These are phyloP conservation scores for Alternaria ethzedia DNA, from an alignment of 2,329 filamentous ascomycete genomes.

Conservation along the genomic window DNA sequence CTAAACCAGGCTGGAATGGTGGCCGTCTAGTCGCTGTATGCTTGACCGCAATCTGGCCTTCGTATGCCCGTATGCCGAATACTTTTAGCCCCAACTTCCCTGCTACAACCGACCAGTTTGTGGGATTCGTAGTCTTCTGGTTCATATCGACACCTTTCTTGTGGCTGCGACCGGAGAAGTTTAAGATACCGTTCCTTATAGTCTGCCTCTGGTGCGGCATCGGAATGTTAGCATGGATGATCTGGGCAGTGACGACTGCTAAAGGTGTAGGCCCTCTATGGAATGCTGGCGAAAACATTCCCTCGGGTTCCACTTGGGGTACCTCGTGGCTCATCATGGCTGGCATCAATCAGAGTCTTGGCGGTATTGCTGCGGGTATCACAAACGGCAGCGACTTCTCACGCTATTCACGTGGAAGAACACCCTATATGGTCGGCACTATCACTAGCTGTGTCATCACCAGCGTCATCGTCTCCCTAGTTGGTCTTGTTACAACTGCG, in stretches of 20 bases:
- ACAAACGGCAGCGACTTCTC: constrained; percentile 55
- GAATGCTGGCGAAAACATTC: constrained; percentile 46
- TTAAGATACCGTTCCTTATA: constrained; percentile 56
- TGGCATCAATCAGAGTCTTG: constrained; percentile 54
- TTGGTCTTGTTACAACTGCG: constrained; percentile 53
- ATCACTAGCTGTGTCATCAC: constrained; percentile 50
- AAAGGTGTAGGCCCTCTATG: constrained; percentile 55
- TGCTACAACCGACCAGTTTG: constrained; percentile 45
- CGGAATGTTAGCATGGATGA: constrained; percentile 57
- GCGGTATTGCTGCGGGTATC: constrained; percentile 51
- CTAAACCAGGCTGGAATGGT: constrained; percentile 42
- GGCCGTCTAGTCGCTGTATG: constrained; percentile 44
- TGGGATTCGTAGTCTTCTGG: constrained; percentile 46
- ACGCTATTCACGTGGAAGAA: constrained; percentile 48
- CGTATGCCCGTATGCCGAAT: constrained; percentile 44
- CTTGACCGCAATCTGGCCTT: constrained; percentile 46
- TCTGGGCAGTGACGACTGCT: constrained; percentile 55
- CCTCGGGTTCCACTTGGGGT: constrained; percentile 47
- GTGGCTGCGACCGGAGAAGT: constrained; percentile 58
- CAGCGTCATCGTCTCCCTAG: constrained; percentile 51
- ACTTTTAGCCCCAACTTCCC: constrained; percentile 43
- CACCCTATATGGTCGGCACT: constrained; percentile 50
- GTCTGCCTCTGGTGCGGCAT: constrained; percentile 53
- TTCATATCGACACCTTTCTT: constrained; percentile 53
- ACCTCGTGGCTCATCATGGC: constrained; percentile 56